Evolutionary conservation across 257 asterid species (phyloP), one percentile per base, ranked within the genome.

Genomic region (Apocynum venetum): DNA sequence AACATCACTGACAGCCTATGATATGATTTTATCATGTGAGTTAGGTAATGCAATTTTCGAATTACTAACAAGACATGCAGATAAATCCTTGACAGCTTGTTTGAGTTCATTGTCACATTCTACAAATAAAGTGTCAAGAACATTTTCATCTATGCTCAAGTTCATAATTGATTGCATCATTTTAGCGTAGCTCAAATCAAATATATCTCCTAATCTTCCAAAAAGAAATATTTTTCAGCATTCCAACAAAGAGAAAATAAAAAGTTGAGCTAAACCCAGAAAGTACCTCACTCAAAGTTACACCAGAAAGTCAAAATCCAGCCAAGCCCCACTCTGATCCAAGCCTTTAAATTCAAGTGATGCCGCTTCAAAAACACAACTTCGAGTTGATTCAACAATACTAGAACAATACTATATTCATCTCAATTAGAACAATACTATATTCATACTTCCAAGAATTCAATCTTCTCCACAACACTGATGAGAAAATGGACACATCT

Each of bases 1-100:
- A 17, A 75, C 76, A 80, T 87, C 89, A 41, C 83, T 83, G 61
- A 77, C 84, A 74, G 81, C 81, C 78, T 87, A n/a, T n/a, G n/a
- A n/a, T n/a, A n/a, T n/a, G n/a, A n/a, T n/a, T n/a, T n/a, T n/a
- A n/a, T n/a, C n/a, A n/a, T n/a, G n/a, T n/a, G n/a, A n/a, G n/a
- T n/a, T n/a, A n/a, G n/a, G n/a, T n/a, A n/a, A n/a, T n/a, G n/a
- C n/a, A n/a, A n/a, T n/a, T n/a, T n/a, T n/a, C n/a, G n/a, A n/a
- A n/a, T n/a, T n/a, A n/a, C n/a, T n/a, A n/a, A n/a, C n/a, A n/a
- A n/a, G n/a, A n/a, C n/a, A n/a, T n/a, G n/a, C n/a, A n/a, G n/a
- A n/a, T n/a, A n/a, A n/a, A n/a, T n/a, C n/a, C n/a, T n/a, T n/a
- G n/a, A n/a, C n/a, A n/a, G n/a, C n/a, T n/a, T n/a, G n/a, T n/a